Evolutionary conservation across 495 filamentous ascomycete species (phyloP), one percentile per base, ranked within the genome.

Genomic region (Hypomontagnella submonticulosa): DNA sequence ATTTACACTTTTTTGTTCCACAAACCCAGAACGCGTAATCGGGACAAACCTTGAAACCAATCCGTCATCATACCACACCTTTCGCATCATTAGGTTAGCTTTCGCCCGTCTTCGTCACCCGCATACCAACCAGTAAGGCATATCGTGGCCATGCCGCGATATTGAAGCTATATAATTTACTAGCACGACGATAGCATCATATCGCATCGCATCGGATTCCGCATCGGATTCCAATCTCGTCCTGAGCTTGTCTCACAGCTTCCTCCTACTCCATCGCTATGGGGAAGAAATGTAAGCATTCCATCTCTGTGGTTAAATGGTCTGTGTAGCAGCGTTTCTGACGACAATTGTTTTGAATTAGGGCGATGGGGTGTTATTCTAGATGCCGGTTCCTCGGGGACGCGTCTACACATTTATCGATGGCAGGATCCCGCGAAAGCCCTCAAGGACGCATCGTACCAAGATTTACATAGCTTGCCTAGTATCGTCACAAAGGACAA

Each of bases 341-440:
- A 74, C 63, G 49, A 40, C 20, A 43, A 1, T 15, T 43, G 20
- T 15, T 36, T 27, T 33, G n/a, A 49, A 42, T 19, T 61, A 81
- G 79, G 76, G 78, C 80, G 83, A 79, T 86, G 79, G 73, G 85
- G 85, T 57, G 83, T 86, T 52, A 87, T 88, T 65, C 75, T 88
- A 33, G 85, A 88, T 77, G 85, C 85, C 66, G 86, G 86, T 54
- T 88, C 85, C 60, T 87, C 84, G 61, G 95, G 95, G 70, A 98
- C 93, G 69, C 90, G 96, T 71, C 82, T 97, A 57, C 90, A 99
- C 74, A 87, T 99, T 44, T 99, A 99, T 78, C 83, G 84, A 77
- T 99, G 95, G 94, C 81, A 93, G 63, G 89, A 96, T 67, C 88
- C 86, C 62, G 78, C 83, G 1, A 83, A 83, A 57, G 90, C 92